Conservation (phyloP, 2,329 filamentous ascomycete species). For the Phyllachora maydis region DNA sequence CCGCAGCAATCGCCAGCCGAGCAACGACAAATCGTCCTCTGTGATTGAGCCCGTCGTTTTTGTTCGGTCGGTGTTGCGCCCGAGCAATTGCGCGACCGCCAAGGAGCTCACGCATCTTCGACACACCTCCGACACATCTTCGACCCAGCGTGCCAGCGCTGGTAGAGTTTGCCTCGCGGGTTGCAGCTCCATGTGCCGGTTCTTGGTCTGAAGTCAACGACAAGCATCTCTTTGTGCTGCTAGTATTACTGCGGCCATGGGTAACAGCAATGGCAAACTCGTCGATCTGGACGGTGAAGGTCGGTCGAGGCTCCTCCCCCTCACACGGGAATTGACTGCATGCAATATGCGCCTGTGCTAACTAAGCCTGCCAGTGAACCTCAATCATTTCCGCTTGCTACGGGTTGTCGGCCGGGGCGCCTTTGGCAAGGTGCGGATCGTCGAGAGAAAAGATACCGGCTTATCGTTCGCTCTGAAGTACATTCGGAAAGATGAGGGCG, state of each 20-base stretch:
- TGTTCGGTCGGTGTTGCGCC: too few species aligned
- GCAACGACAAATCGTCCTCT: too few species aligned
- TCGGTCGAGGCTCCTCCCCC: slow-evolving; percentile 21
- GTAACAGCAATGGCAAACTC: slow-evolving; percentile 87
- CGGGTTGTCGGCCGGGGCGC: slow-evolving; percentile 94
- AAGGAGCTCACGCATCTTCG: too few species aligned
- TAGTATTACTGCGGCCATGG: slow-evolving; percentile 49
- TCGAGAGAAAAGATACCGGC: slow-evolving; percentile 89
- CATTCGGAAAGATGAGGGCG: slow-evolving; percentile 95
- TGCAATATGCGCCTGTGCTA: background rate
- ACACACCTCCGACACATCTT: too few species aligned
- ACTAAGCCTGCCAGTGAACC: slow-evolving; percentile 44
- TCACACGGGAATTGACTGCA: slow-evolving; percentile 2
- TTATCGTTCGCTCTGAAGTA: slow-evolving; percentile 95
- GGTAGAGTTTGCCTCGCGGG: too few species aligned
- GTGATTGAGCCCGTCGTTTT: too few species aligned
- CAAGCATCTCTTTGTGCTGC: too few species aligned
- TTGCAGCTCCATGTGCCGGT: too few species aligned
- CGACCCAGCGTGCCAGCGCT: too few species aligned
- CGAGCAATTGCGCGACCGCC: too few species aligned
- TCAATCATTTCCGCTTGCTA: slow-evolving; percentile 90
- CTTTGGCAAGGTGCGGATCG: slow-evolving; percentile 96
- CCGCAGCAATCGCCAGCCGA: too few species aligned
- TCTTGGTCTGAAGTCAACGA: too few species aligned
- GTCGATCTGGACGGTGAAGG: slow-evolving; percentile 85